A percentile compares a stretch with the other conserved stretches of the same genome.
Evolutionary conservation across 345 rosid species (phyloP).

Genomic region (Eutrema heterophyllum): DNA sequence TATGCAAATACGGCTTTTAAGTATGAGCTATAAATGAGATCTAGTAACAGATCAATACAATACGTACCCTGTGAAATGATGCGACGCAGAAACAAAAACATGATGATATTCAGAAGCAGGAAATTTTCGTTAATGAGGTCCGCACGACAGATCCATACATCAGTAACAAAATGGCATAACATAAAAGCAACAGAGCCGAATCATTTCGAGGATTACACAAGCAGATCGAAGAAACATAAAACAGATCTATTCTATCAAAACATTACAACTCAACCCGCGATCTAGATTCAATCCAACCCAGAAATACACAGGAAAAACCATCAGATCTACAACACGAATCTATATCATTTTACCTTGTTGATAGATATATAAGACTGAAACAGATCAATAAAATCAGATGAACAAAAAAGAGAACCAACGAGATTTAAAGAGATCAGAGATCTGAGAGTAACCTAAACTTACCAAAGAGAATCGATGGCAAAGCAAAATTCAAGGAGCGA

Average conservation of each 20-base stretch:
- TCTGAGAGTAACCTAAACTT: conserved; percentile 15
- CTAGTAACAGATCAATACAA: neutral
- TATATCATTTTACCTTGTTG: conserved; percentile 10
- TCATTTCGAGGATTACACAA: neutral
- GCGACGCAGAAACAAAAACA: neutral
- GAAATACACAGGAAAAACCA: neutral
- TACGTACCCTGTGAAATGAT: neutral
- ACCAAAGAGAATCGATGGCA: conserved; percentile 24
- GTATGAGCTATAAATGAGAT: neutral
- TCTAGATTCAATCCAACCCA: neutral
- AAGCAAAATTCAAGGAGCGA: conserved; percentile 18
- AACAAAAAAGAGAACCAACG: neutral
- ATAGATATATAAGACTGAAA: neutral
- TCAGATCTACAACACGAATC: neutral
- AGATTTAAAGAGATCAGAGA: conserved; percentile 15
- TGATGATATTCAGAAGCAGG: neutral
- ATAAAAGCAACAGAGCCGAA: conserved; percentile 1
- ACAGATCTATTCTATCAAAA: neutral
- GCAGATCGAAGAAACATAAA: neutral
- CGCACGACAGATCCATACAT: conserved; percentile 5
- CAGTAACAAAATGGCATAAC: neutral
- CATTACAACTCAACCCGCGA: neutral
- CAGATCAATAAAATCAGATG: neutral
- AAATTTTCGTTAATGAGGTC: neutral
- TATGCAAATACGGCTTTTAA: neutral